These are phyloP conservation scores for Ceratocystis cacaofunesta DNA, from an alignment of 2,329 filamentous ascomycete genomes.

Conservation along the genomic window DNA sequence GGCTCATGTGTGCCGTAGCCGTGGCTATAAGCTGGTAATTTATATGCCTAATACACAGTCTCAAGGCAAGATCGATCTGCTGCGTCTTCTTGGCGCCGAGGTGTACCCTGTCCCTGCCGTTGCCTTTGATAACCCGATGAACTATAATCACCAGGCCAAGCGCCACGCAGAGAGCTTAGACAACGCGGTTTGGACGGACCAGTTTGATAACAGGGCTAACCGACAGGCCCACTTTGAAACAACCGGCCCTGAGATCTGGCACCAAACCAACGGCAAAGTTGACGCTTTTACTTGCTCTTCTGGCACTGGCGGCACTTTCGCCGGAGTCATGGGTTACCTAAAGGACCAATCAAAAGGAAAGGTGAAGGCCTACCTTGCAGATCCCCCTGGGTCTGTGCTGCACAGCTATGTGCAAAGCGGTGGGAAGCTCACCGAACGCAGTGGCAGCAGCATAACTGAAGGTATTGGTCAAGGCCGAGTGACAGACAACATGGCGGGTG, in stretches of 20 bases:
- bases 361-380: constrained; percentile 80
- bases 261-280: constrained; percentile 69
- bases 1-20: constrained; percentile 84
- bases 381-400: constrained; percentile 84
- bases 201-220: constrained; percentile 96
- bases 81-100: constrained; percentile 81
- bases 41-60: constrained; percentile 99
- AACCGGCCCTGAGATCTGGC: constrained; percentile 94
- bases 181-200: constrained; percentile 95
- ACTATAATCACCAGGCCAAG: constrained; percentile 94
- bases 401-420: constrained; percentile 83
- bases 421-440: constrained; percentile 66
- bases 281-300: constrained; percentile 95
- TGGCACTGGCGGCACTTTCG: constrained; percentile 81
- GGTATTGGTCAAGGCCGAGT: constrained; percentile 93
- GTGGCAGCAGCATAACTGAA: constrained; percentile 84
- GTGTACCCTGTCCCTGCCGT: constrained; percentile 94
- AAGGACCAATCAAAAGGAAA: constrained; percentile 66
- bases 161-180: constrained; percentile 75
- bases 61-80: constrained; percentile 89
- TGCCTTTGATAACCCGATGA: constrained; percentile 83
- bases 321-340: constrained; percentile 73
- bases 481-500: constrained; percentile 83
- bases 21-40: constrained; percentile 89
- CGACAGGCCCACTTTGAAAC: constrained; percentile 89